Percentiles rank a stretch among this genome's conserved stretches.
These are phyloP conservation scores for Pseudopyricularia javanii DNA, from an alignment of 2,329 filamentous ascomycete species.

Conservation along the genomic window DNA sequence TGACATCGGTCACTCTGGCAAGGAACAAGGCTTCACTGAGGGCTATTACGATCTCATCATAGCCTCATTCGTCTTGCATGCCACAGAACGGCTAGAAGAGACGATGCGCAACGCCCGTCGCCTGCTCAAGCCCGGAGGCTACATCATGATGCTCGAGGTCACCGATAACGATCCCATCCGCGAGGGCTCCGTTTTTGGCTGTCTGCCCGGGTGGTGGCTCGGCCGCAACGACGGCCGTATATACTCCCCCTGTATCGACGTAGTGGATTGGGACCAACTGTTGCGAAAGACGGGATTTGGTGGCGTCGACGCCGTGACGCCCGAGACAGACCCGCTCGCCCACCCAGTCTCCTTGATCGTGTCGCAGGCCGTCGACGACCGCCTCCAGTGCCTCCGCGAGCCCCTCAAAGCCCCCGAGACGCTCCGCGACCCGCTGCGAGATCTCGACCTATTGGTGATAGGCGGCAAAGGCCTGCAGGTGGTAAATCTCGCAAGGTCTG, in stretches of 20 bases:
- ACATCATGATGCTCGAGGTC: not conserved
- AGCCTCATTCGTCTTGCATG: not conserved
- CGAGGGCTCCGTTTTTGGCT: not conserved
- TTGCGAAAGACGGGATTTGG: conserved; percentile 1
- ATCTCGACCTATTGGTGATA: not conserved
- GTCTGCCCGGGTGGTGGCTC: not conserved
- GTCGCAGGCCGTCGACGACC: conserved; percentile 13
- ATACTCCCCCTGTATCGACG: not conserved
- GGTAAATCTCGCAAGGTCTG: not conserved
- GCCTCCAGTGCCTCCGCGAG: not conserved
- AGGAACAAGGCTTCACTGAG: not conserved
- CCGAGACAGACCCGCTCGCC: not conserved
- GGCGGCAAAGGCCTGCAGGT: not conserved
- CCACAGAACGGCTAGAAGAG: not conserved
- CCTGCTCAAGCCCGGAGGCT: not conserved
- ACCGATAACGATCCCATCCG: not conserved
- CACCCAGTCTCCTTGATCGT: conserved; percentile 9
- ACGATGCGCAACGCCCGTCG: not conserved
- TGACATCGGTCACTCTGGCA: not conserved
- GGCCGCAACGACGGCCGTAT: not conserved
- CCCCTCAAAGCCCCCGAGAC: not conserved
- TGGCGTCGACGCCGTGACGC: not conserved
- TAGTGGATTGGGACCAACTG: conserved; percentile 1
- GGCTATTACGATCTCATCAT: not conserved
- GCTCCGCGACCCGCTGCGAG: not conserved